Conservation (phyloP, 2,329 filamentous ascomycete species). For the Colletotrichum camelliae region DNA sequence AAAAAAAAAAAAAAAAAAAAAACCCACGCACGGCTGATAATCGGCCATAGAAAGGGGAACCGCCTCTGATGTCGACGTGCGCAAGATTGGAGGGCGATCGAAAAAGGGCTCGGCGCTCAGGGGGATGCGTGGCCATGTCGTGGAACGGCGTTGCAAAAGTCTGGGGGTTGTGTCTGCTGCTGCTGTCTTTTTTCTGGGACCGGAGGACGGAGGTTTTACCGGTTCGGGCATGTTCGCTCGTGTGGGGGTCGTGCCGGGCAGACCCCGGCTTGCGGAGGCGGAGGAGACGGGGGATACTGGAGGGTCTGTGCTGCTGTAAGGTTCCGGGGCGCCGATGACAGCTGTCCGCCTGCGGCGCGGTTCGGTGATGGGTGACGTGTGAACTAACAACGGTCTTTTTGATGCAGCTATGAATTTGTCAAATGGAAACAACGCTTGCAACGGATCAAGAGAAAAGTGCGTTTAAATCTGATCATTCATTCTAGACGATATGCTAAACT, state of each 20-base stretch:
- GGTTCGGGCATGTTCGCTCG: neutral
- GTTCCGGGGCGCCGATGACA: neutral
- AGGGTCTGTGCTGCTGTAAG: neutral
- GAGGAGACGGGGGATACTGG: neutral
- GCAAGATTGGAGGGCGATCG: neutral
- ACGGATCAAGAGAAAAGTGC: neutral
- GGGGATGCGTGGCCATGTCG: neutral
- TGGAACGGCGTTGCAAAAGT: neutral
- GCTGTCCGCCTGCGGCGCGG: neutral
- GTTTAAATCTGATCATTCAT: neutral
- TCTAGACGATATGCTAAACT: neutral
- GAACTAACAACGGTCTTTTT: neutral
- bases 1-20: neutral
- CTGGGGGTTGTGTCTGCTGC: neutral
- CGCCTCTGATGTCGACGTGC: neutral
- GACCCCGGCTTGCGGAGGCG: neutral
- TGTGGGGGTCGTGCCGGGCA: constrained; percentile 8
- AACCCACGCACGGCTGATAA: neutral
- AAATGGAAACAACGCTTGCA: neutral
- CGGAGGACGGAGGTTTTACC: constrained; percentile 8
- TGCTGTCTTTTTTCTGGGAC: neutral
- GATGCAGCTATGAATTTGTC: neutral
- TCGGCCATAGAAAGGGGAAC: neutral
- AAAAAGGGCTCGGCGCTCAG: neutral
- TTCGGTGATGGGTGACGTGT: neutral